Base-by-base conservation (phyloP, 306 rosid genomes). In the Sesbania bispinosa region DNA sequence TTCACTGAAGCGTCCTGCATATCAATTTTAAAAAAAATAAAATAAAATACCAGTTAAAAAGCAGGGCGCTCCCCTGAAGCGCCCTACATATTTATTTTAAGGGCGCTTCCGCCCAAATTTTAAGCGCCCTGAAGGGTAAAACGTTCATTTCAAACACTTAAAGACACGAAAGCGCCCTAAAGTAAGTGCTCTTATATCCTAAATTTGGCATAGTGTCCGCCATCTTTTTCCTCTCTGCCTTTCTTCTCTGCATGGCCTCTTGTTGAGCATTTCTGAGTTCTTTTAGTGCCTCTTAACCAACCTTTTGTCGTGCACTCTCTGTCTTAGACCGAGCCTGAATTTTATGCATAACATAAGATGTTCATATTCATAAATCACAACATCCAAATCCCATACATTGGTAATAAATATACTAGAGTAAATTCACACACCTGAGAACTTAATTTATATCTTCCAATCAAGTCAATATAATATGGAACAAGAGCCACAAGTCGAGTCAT, bases 181-280 rank as follows among this genome's bases (percentile, higher is more conserved):
- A n/a, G n/a, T n/a, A n/a, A n/a, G n/a, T n/a, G n/a, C n/a, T n/a
- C n/a, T n/a, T n/a, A n/a, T n/a, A n/a, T n/a, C n/a, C n/a, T n/a
- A n/a, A n/a, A n/a, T n/a, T n/a, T n/a, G n/a, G n/a, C n/a, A n/a
- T n/a, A n/a, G n/a, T n/a, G n/a, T n/a, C n/a, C 84, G 90, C 21
- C 85, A 85, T 63, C 83, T 87, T 89, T 68, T 78, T 94, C 96
- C 53, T 88, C 83, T 94, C 96, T 42, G 88, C 90, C 79, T 88
- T 91, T 88, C 79, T 94, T 81, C 86, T 86, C 87, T 94, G 98
- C 82, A 90, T 29, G 6, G 97, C 90, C 72, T 90, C 97, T 83
- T 90, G 99, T 80, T 95, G 83, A 0, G 77, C 89, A 60, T 87
- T 83, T 58, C 87, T 91, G 57, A 81, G 89, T 79, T 94, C 99